Conservation (phyloP, 768 basidiomycete species). For the Hortiboletus flavorubellus region DNA sequence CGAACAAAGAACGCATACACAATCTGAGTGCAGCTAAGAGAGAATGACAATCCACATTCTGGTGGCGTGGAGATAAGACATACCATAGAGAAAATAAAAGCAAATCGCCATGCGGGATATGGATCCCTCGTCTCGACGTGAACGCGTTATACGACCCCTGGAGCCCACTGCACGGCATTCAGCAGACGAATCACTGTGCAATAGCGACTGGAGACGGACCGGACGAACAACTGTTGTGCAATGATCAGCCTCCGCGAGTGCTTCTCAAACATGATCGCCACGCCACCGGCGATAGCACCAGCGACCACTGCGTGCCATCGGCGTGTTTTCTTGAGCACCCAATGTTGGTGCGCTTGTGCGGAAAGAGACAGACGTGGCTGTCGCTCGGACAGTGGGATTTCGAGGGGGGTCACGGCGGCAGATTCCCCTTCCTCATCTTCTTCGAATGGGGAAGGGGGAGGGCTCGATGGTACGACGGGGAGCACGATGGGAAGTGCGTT, state of each 20-base stretch:
- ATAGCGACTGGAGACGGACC: constrained; percentile 35
- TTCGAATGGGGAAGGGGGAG: constrained; percentile 28
- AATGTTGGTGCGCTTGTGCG: constrained; percentile 57
- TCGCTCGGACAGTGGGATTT: constrained; percentile 29
- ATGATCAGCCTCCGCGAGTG: constrained; percentile 59
- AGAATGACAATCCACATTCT: not conserved
- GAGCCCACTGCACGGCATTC: constrained; percentile 55
- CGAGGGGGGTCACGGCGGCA: constrained; percentile 4
- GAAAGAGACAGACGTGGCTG: constrained; percentile 57
- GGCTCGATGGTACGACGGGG: constrained; percentile 34
- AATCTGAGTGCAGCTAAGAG: constrained; percentile 75
- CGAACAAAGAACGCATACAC: constrained; percentile 73
- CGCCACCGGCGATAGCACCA: constrained; percentile 68
- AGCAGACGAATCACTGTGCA: not conserved
- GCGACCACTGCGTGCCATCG: constrained; percentile 81
- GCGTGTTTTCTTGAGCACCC: constrained; percentile 63
- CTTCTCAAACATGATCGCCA: constrained; percentile 79
- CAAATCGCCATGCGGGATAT: constrained; percentile 79
- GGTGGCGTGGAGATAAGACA: constrained; percentile 12
- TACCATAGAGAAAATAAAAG: constrained; percentile 77
- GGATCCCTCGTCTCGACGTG: constrained; percentile 61
- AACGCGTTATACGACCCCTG: constrained; percentile 87
- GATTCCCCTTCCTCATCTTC: constrained; percentile 28
- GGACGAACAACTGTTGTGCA: constrained; percentile 86
- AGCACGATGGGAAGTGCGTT: constrained; percentile 75